Evolutionary conservation across 805 yeast species (phyloP).

Genomic region (Yueomyces sp.): DNA sequence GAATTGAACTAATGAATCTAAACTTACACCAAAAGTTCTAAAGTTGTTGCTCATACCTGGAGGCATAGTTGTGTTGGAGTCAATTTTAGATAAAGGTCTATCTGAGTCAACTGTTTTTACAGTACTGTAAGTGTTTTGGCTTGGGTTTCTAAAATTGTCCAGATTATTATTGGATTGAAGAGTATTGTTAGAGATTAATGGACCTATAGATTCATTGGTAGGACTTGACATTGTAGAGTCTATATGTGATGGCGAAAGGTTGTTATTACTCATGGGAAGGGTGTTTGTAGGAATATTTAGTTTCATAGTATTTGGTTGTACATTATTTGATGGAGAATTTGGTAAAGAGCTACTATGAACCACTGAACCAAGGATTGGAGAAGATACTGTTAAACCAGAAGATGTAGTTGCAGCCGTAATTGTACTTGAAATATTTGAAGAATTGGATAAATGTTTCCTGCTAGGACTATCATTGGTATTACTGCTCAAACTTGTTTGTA

Average conservation of each 20-base stretch:
- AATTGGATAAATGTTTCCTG: neutral
- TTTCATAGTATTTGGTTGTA: no score
- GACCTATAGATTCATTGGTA: no score
- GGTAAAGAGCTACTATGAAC: neutral
- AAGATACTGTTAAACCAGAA: neutral
- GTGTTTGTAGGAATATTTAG: no score
- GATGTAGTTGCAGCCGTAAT: neutral
- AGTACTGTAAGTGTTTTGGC: neutral
- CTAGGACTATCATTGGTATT: no score
- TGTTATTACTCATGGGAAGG: no score
- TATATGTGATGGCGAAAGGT: no score
- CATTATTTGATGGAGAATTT: neutral
- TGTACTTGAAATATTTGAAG: neutral
- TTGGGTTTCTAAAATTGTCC: neutral
- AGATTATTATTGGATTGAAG: neutral
- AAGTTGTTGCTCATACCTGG: conserved; percentile 27
- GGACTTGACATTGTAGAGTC: no score
- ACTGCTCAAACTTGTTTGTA: no score
- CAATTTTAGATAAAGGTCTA: conserved; percentile 16
- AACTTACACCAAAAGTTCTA: conserved; percentile 68
- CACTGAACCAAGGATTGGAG: neutral
- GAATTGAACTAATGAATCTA: conserved; percentile 61
- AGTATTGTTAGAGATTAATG: neutral
- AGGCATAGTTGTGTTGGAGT: conserved; percentile 19
- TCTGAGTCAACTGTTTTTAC: neutral